Conservation (phyloP, 164 flowering plant species). For the Tinospora cordifolia region DNA sequence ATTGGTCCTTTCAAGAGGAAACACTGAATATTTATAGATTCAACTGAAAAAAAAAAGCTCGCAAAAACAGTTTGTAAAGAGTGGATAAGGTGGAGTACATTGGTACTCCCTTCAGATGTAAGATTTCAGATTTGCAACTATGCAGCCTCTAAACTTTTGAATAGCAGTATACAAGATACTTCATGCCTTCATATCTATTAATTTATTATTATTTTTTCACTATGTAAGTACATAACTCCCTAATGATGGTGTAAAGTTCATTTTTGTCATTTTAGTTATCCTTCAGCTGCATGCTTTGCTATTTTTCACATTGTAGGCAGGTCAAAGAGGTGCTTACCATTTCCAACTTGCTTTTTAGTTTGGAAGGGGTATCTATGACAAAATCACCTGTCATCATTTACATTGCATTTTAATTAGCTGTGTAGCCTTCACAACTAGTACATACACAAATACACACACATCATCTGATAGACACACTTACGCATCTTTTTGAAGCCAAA, state of each 20-base stretch:
- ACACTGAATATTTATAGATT: background rate
- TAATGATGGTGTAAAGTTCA: too few species aligned
- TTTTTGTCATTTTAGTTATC: background rate
- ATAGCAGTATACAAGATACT: too few species aligned
- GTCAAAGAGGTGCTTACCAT: conserved; percentile 45
- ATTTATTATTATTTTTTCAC: too few species aligned
- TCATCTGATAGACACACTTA: conserved; percentile 26
- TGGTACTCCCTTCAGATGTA: background rate
- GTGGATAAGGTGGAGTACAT: too few species aligned
- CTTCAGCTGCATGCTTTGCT: background rate
- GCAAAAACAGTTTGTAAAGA: too few species aligned
- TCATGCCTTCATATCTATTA: too few species aligned
- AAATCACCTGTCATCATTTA: conserved; percentile 58
- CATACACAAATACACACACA: background rate
- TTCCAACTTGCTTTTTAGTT: conserved; percentile 72
- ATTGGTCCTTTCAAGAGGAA: background rate
- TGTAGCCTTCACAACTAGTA: background rate
- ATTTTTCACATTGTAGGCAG: background rate
- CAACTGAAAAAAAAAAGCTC: background rate
- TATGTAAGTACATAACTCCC: too few species aligned
- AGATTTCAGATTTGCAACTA: background rate
- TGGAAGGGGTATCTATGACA: conserved; percentile 77
- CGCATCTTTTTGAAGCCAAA: conserved; percentile 90
- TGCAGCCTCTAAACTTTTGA: background rate
- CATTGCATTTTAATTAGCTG: conserved; percentile 5